These are phyloP conservation scores for Globisporangium sylvaticum DNA, from an alignment of 352 stramenopile species.

Conservation along the genomic window DNA sequence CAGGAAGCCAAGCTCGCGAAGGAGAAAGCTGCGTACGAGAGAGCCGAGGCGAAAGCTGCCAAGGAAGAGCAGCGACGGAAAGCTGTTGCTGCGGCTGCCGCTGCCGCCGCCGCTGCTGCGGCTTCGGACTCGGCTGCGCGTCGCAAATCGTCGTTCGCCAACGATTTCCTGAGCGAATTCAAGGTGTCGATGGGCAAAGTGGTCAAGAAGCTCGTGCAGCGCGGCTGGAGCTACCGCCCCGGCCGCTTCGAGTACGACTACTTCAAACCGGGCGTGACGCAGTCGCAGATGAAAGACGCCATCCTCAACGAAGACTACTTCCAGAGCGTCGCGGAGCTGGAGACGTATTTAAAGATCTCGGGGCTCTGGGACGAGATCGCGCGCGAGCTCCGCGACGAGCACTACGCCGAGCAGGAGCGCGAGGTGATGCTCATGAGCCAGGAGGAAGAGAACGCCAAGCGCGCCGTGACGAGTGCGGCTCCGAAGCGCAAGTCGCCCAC, in stretches of 20 bases:
- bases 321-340: conserved; percentile 58
- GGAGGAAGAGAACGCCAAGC: conserved; percentile 16
- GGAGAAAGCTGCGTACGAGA: not conserved
- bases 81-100: not conserved
- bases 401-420: conserved; percentile 21
- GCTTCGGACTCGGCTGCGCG: not conserved
- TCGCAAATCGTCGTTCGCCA: conserved; percentile 5
- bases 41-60: not conserved
- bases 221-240: conserved; percentile 67
- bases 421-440: conserved; percentile 23
- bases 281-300: conserved; percentile 40
- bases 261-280: conserved; percentile 60
- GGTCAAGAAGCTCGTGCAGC: conserved; percentile 41
- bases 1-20: not conserved
- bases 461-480: not conserved
- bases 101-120: not conserved
- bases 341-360: conserved; percentile 62
- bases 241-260: conserved; percentile 83
- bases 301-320: conserved; percentile 71
- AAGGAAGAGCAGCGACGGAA: conserved; percentile 8
- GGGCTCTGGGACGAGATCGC: conserved; percentile 63
- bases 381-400: conserved; percentile 31
- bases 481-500: conserved; percentile 26
- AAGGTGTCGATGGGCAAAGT: conserved; percentile 61
- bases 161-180: conserved; percentile 13